phyloP scores from a whole-genome alignment of 441 rosid genomes.

The Adansonia grandidieri region DNA sequence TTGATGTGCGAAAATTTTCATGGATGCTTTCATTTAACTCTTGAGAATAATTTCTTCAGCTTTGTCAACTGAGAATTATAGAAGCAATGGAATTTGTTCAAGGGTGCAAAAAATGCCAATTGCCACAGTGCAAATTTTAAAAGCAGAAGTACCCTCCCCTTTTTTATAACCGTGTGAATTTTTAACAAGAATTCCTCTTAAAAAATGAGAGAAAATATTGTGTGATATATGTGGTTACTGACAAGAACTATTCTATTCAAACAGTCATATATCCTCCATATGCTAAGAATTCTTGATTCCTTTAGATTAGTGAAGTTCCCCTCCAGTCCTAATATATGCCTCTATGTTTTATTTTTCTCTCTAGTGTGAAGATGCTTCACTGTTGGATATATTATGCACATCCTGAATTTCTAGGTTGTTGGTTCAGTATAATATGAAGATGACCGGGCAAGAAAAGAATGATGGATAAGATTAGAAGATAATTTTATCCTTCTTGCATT shows the following conservation, averaged over 20 bases:
- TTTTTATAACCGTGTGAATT: not conserved
- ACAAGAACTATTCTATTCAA: not conserved
- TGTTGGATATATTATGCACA: not conserved
- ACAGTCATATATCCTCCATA: not conserved
- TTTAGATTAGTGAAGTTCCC: not conserved
- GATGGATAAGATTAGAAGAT: not conserved
- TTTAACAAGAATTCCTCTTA: not conserved
- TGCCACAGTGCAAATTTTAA: not conserved
- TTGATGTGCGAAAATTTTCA: not conserved
- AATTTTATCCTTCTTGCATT: not conserved
- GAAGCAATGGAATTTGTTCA: not conserved
- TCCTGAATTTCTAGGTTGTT: not conserved
- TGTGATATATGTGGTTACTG: not conserved
- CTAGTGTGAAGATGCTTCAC: no score
- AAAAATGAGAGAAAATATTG: not conserved
- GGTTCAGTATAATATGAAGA: not conserved
- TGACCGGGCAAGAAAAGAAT: not conserved
- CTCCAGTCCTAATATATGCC: not conserved
- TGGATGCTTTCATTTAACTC: not conserved
- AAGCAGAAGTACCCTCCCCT: not conserved
- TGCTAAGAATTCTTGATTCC: not conserved
- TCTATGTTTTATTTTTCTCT: not conserved
- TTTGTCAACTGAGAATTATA: not conserved
- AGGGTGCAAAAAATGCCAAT: conserved; percentile 10
- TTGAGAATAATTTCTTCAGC: not conserved